Evolutionary conservation across 73 alveolate genomes (phyloP).

Genomic region (Strombidium stylifer): DNA sequence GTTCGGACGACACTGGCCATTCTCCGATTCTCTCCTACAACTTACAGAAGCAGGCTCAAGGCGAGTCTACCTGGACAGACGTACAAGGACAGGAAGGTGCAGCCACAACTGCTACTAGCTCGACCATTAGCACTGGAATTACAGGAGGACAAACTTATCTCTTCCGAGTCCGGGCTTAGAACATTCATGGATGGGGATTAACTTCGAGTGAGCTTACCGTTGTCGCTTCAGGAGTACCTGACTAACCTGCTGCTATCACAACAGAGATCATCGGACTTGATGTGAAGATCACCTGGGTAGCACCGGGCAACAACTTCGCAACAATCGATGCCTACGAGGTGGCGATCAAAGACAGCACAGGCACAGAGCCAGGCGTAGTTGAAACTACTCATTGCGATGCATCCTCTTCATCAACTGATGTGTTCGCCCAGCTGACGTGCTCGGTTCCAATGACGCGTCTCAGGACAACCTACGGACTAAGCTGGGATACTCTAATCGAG

Average conservation of each 20-base stretch:
- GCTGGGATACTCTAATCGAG: not conserved
- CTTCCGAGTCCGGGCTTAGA: slow-evolving; percentile 11
- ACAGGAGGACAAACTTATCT: not conserved
- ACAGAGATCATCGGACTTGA: not conserved
- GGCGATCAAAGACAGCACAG: not conserved
- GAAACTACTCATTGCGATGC: no score
- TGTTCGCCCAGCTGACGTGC: slow-evolving; percentile 1
- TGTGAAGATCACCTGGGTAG: slow-evolving; percentile 13
- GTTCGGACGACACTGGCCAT: not conserved
- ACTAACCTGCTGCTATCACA: not conserved
- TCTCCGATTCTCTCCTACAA: not conserved
- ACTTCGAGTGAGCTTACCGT: not conserved
- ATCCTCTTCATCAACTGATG: no score
- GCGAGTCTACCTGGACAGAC: not conserved
- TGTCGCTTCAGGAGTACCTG: not conserved
- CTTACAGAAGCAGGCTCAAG: slow-evolving; percentile 1
- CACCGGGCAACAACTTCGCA: slow-evolving; percentile 1
- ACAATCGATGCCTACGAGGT: not conserved
- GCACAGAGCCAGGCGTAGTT: not conserved
- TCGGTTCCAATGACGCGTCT: slow-evolving; percentile 1
- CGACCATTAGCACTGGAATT: not conserved
- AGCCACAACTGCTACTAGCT: not conserved
- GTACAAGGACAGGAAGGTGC: slow-evolving; percentile 5
- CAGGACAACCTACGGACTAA: not conserved
- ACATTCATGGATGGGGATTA: slow-evolving; percentile 25